phyloP scores from a whole-genome alignment of 78 protist genomes.

The Trichosphaerium sp. region DNA sequence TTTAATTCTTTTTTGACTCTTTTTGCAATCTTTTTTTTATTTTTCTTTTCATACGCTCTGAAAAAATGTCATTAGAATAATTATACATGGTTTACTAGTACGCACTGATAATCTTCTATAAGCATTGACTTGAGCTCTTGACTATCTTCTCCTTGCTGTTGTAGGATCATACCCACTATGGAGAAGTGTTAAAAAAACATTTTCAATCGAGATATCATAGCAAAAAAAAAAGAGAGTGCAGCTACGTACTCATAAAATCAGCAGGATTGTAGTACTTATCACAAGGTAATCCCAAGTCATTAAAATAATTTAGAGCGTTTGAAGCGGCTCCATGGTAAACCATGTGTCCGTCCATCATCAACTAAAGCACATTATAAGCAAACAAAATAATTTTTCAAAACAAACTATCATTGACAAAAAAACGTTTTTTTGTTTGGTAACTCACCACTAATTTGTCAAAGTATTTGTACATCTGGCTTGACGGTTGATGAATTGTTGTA shows the following conservation, averaged over 20 bases:
- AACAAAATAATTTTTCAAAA: no score
- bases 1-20: neutral
- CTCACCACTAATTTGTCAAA: constrained; percentile 13
- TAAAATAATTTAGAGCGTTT: neutral
- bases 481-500: constrained; percentile 51
- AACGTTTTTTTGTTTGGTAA: no score
- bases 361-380: no score
- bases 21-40: neutral
- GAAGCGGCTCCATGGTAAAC: neutral
- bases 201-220: neutral
- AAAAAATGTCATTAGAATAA: neutral
- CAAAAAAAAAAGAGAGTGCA: neutral
- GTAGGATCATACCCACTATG: neutral
- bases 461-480: constrained; percentile 1
- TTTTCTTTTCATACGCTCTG: no score
- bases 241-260: constrained; percentile 6
- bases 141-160: neutral
- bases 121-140: neutral
- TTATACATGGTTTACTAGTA: neutral
- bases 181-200: neutral
- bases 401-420: no score
- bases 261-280: constrained; percentile 34
- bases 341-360: constrained; percentile 1
- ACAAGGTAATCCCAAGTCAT: constrained; percentile 21
- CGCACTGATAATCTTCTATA: neutral